A percentile compares a stretch with the other conserved stretches of the same genome.
Evolutionary conservation across 148 eudicot species (phyloP).

Genomic region (Suaeda aralocaspica): DNA sequence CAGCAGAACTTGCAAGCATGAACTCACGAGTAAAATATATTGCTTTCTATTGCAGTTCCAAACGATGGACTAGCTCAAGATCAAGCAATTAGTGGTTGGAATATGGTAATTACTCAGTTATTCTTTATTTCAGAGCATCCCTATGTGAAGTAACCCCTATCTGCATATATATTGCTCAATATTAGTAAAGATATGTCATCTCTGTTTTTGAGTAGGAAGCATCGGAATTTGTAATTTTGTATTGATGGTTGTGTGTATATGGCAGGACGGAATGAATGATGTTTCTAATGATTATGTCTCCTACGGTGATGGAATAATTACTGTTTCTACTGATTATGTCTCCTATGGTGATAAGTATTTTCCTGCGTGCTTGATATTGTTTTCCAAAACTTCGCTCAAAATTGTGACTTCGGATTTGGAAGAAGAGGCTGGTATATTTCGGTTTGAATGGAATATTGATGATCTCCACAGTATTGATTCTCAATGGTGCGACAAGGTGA

Average conservation of each 20-base stretch:
- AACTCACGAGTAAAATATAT: constrained; percentile 13
- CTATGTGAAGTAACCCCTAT: neutral
- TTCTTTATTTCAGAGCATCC: neutral
- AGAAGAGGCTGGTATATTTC: constrained; percentile 28
- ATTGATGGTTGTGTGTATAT: constrained; percentile 4
- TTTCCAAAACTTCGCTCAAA: constrained; percentile 40
- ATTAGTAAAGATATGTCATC: neutral
- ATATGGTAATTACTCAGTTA: constrained; percentile 45
- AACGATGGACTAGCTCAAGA: constrained; percentile 25
- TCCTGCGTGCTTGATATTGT: constrained; percentile 42
- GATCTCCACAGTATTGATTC: constrained; percentile 50
- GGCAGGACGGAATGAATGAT: constrained; percentile 38
- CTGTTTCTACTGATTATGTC: constrained; percentile 51
- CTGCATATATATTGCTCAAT: constrained; percentile 5
- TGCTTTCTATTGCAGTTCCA: constrained; percentile 28
- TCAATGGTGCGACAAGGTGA: constrained; percentile 44
- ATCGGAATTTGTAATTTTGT: neutral
- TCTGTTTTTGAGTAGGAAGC: neutral
- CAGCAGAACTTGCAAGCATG: neutral
- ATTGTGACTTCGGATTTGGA: constrained; percentile 29
- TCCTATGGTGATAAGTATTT: constrained; percentile 35
- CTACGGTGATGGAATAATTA: constrained; percentile 28
- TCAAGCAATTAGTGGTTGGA: constrained; percentile 29
- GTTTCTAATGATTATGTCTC: constrained; percentile 50
- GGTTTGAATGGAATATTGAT: constrained; percentile 44